Evolutionary conservation across 495 filamentous ascomycete genomes (phyloP), one percentile per base, ranked within the genome.

Genomic region (Aspergillus avenaceus): DNA sequence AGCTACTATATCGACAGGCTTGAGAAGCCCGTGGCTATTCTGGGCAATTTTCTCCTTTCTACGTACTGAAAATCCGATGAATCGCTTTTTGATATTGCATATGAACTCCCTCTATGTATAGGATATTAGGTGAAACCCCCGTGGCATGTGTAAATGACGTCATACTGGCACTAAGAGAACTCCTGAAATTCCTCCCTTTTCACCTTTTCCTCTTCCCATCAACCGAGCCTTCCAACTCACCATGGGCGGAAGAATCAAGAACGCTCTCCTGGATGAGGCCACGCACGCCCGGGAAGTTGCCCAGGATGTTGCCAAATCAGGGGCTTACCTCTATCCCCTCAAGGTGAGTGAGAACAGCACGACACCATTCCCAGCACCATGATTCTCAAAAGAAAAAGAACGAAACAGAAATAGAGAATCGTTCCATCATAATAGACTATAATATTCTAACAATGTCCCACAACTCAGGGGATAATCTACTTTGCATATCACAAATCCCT

Each of bases 271-370:
- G 4, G 64, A 65, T 5, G 77, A 80, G 53, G 62, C 65, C n/a
- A 54, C 61, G 3, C 59, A 55, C 5, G 52, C 66, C 51, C 77
- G 67, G 44, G 53, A 58, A 14, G 65, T 85, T 9, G 66, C 86
- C 14, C 63, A 74, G 13, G 82, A 85, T 53, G 84, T 89, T 19
- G 80, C 80, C 26, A 79, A 67, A 52, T 92, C 88, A 43, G 78
- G 82, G 16, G 81, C 88, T n/a, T 95, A 91, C 62, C 57, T 91
- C 42, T 95, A 95, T 70, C 91, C 91, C 36, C 72, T 95, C 60
- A 89, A 87, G 72, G 90, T 87, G 70, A 46, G 60, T 37, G 34
- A 38, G 16, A 14, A 31, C 9, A 31, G 8, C 28, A 31, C n/a
- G 28, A 31, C 8, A 31, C 28, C 28, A 31, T 13, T 25, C 25